Conservation (phyloP, 495 filamentous ascomycete species). For the Sporormia fimetaria region DNA sequence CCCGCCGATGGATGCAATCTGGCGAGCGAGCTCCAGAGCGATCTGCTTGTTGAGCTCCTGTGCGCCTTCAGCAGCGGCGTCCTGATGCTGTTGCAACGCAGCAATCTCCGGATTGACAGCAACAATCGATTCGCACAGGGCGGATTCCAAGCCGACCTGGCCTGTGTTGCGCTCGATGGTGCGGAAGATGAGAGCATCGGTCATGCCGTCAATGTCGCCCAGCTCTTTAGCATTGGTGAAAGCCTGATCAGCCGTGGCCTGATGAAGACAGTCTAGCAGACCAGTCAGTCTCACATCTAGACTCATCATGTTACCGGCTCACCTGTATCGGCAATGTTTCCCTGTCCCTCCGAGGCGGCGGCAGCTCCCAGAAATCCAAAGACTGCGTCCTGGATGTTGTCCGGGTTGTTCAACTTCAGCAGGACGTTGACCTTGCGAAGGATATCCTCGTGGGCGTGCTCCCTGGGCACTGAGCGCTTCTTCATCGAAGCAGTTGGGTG, state of each 20-base stretch:
- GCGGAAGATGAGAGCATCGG: conserved; percentile 49
- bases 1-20: conserved; percentile 46
- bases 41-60: conserved; percentile 44
- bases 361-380: conserved; percentile 54
- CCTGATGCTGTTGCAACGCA: conserved; percentile 29
- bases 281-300: background rate
- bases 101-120: conserved; percentile 27
- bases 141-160: conserved; percentile 43
- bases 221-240: conserved; percentile 59
- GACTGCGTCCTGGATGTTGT: conserved; percentile 45
- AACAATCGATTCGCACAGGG: conserved; percentile 40
- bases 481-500: conserved; percentile 9
- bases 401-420: conserved; percentile 50
- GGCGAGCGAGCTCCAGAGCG: conserved; percentile 42
- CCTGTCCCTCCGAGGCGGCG: conserved; percentile 45
- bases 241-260: conserved; percentile 55
- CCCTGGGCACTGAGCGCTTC: conserved; percentile 47
- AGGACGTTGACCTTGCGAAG: conserved; percentile 36
- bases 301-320: background rate
- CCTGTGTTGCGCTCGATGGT: conserved; percentile 54
- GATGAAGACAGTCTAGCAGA: conserved; percentile 51
- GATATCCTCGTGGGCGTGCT: conserved; percentile 52
- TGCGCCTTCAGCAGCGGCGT: conserved; percentile 44
- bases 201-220: conserved; percentile 44
- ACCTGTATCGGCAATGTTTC: conserved; percentile 40